These are phyloP conservation scores for Stereum hirsutum DNA, from an alignment of 1,284 basidiomycete genomes.

Conservation along the genomic window DNA sequence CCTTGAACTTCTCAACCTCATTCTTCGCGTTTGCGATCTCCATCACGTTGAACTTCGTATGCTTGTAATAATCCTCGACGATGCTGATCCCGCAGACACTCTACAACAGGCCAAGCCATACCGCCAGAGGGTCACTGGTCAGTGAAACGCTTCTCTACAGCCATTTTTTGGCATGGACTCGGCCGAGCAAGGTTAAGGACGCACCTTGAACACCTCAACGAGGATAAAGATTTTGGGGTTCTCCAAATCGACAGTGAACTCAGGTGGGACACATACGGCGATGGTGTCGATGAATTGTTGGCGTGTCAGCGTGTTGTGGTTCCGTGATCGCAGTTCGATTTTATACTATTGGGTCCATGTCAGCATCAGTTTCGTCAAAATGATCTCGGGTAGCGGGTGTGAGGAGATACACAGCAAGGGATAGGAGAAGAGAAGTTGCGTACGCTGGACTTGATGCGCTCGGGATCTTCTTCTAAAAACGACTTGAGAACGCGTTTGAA, in stretches of 20 bases:
- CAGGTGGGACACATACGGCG: constrained; percentile 57
- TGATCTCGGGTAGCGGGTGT: background rate
- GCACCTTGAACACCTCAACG: constrained; percentile 75
- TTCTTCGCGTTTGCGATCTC: constrained; percentile 41
- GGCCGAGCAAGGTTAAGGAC: constrained; percentile 7
- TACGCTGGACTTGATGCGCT: constrained; percentile 32
- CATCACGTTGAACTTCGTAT: constrained; percentile 69
- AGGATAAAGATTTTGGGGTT: constrained; percentile 64
- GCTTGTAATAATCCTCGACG: constrained; percentile 58
- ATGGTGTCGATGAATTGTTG: constrained; percentile 53
- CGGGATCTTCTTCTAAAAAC: constrained; percentile 37
- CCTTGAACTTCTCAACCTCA: constrained; percentile 9
- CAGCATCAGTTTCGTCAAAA: background rate
- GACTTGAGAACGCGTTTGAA: constrained; percentile 42
- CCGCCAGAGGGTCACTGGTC: too few species aligned
- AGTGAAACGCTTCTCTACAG: background rate
- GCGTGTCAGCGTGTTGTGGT: constrained; percentile 58
- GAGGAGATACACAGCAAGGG: background rate
- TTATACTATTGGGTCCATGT: constrained; percentile 50
- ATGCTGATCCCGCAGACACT: constrained; percentile 65
- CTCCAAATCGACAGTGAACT: constrained; percentile 55
- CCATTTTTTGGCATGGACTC: background rate
- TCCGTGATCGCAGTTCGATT: constrained; percentile 64
- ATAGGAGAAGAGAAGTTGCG: constrained; percentile 8
- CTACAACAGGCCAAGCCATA: too few species aligned